phyloP scores from a whole-genome alignment of 495 filamentous ascomycete species.

The Cudoniella acicularis region DNA sequence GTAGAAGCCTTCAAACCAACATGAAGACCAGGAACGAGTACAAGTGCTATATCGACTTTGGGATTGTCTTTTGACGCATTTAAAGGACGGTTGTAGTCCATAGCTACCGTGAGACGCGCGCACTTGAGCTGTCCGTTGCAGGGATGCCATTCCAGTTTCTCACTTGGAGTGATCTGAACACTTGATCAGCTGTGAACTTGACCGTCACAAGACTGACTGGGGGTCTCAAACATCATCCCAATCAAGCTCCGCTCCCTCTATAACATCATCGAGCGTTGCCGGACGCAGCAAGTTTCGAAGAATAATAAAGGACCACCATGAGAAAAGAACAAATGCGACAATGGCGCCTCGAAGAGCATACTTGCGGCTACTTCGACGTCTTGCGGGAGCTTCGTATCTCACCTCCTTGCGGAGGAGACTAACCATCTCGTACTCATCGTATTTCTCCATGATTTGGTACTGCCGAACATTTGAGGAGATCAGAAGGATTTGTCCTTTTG shows the following conservation, averaged over 20 bases:
- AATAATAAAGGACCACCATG: background rate
- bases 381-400: too few species aligned
- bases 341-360: background rate
- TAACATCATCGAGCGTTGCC: background rate
- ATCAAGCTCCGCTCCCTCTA: background rate
- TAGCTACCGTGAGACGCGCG: slow-evolving; percentile 42
- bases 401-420: too few species aligned
- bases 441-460: too few species aligned
- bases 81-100: slow-evolving; percentile 39
- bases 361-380: background rate
- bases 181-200: background rate
- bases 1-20: slow-evolving; percentile 29
- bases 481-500: too few species aligned
- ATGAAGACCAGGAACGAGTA: slow-evolving; percentile 23
- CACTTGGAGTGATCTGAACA: slow-evolving; percentile 39
- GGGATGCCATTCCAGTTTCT: slow-evolving; percentile 36
- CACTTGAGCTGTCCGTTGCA: slow-evolving; percentile 36
- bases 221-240: background rate
- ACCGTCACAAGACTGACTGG: slow-evolving; percentile 2
- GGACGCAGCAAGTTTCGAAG: background rate
- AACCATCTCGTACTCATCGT: too few species aligned
- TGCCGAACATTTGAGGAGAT: too few species aligned
- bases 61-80: slow-evolving; percentile 34
- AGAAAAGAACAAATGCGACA: background rate
- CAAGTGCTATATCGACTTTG: slow-evolving; percentile 22